phyloP scores from a whole-genome alignment of 1,284 basidiomycete species.

The Athelia psychrophila region DNA sequence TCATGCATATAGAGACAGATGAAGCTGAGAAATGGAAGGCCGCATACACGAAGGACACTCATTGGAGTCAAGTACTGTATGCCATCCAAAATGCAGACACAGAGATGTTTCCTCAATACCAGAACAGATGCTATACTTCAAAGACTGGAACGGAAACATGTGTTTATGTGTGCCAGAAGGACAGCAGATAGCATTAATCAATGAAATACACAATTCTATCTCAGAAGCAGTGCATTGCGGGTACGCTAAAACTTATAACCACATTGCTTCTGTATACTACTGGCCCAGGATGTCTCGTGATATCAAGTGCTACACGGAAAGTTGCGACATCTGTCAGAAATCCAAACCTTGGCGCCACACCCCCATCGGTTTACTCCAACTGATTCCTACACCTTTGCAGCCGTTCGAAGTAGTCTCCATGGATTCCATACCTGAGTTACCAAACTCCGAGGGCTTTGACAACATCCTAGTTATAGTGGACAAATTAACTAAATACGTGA shows the following conservation, averaged over 20 bases:
- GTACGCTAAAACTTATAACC: constrained; percentile 21
- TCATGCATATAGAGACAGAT: not conserved
- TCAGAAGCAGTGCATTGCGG: constrained; percentile 24
- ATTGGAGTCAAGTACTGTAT: not conserved
- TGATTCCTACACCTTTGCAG: no score
- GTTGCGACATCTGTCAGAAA: constrained; percentile 32
- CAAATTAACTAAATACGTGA: constrained; percentile 38
- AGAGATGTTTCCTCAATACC: constrained; percentile 7
- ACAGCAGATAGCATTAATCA: constrained; percentile 14
- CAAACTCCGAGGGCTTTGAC: constrained; percentile 22
- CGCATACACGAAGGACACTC: not conserved
- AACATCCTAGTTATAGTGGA: constrained; percentile 29
- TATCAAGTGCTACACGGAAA: constrained; percentile 16
- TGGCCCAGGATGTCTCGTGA: constrained; percentile 23
- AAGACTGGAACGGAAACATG: constrained; percentile 15
- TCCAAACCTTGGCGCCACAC: no score
- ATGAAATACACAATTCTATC: constrained; percentile 21
- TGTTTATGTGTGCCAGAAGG: constrained; percentile 21
- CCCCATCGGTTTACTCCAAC: no score
- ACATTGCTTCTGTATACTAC: constrained; percentile 16
- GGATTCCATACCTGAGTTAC: constrained; percentile 15
- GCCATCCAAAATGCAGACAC: not conserved
- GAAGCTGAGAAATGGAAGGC: not conserved
- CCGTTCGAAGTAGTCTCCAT: no score
- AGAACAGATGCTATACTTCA: constrained; percentile 18